phyloP scores from a whole-genome alignment of 1,284 basidiomycete genomes.

The Ceratobasidium theobromae region DNA sequence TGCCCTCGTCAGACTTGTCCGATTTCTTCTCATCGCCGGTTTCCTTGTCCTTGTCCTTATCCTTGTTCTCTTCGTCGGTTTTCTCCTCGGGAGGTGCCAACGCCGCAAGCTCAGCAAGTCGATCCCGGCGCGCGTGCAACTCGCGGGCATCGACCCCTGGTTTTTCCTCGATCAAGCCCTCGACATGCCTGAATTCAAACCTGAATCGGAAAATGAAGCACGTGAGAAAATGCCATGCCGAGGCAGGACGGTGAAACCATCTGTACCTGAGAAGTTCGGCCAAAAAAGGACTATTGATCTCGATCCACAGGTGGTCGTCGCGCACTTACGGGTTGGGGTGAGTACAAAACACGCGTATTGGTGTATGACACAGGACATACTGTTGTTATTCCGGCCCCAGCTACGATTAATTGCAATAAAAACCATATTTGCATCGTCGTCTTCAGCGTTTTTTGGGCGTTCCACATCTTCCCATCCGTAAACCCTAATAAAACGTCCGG shows the following conservation, averaged over 20 bases:
- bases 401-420: constrained; percentile 23
- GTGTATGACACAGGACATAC: not conserved
- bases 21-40: not conserved
- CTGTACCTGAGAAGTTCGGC: constrained; percentile 22
- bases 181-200: constrained; percentile 25
- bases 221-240: no score
- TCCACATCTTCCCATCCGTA: constrained; percentile 27
- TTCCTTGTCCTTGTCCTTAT: not conserved
- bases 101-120: constrained; percentile 21
- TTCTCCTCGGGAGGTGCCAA: constrained; percentile 15
- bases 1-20: not conserved
- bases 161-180: constrained; percentile 18
- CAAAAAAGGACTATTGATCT: constrained; percentile 17
- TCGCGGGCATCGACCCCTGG: constrained; percentile 27
- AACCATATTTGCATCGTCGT: constrained; percentile 18
- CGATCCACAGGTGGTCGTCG: constrained; percentile 27
- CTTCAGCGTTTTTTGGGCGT: not conserved
- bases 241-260: no score
- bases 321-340: not conserved
- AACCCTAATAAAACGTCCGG: not conserved
- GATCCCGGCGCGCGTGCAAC: not conserved
- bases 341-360: not conserved
- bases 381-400: not conserved
- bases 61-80: not conserved
- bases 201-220: not conserved